Conservation (phyloP, 345 rosid genomes). For the sweet orange (Citrus sinensis) region DVS_A1.0 CM039163.1:10628001-10628500, state of each 20-base stretch:
- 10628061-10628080: neutral
- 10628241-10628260: neutral
- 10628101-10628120: neutral
- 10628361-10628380: slow-evolving; percentile 95
- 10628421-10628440: slow-evolving; percentile 68
- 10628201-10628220: neutral
- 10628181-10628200: neutral
- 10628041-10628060: neutral
- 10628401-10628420: slow-evolving; percentile 85
- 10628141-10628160: neutral
- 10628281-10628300: neutral
- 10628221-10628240: neutral
- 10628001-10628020: neutral
- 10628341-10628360: slow-evolving; percentile 32
- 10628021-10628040: neutral
- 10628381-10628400: slow-evolving; percentile 91
- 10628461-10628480: slow-evolving; percentile 87
- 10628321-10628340: neutral
- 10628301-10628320: neutral
- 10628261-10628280: neutral
- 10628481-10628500: slow-evolving; percentile 97
- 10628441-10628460: slow-evolving; percentile 91
- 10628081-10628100: neutral
- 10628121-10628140: neutral
- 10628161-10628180: neutral